phyloP scores from a whole-genome alignment of 208 protist species.

The Wallacemonas sp. region DNA sequence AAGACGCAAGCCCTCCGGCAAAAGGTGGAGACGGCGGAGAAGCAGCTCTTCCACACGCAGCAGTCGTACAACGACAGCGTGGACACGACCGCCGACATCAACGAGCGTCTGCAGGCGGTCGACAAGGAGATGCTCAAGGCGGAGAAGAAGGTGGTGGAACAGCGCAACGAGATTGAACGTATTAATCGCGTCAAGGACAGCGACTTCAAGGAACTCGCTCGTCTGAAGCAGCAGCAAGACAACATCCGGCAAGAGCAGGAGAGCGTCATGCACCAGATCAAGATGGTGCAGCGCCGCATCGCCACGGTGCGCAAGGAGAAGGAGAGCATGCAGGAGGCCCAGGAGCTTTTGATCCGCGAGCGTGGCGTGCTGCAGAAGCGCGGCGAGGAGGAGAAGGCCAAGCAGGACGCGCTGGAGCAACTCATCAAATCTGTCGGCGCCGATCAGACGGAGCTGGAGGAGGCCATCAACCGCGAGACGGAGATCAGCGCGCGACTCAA shows the following conservation, averaged over 20 bases:
- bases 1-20: slow-evolving; percentile 69
- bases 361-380: slow-evolving; percentile 66
- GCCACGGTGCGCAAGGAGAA: slow-evolving; percentile 57
- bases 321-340: slow-evolving; percentile 62
- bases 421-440: slow-evolving; percentile 58
- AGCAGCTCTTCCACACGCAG: slow-evolving; percentile 85
- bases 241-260: slow-evolving; percentile 81
- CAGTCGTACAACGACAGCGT: slow-evolving; percentile 92
- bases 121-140: slow-evolving; percentile 67
- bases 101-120: slow-evolving; percentile 75
- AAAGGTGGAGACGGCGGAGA: slow-evolving; percentile 89
- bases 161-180: slow-evolving; percentile 52
- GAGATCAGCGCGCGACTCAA: slow-evolving; percentile 61
- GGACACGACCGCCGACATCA: slow-evolving; percentile 86
- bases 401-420: slow-evolving; percentile 68
- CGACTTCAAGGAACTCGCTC: slow-evolving; percentile 75
- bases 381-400: slow-evolving; percentile 57
- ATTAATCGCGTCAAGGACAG: slow-evolving; percentile 69
- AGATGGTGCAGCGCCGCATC: slow-evolving; percentile 65
- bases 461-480: slow-evolving; percentile 87
- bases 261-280: slow-evolving; percentile 74
- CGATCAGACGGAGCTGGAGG: slow-evolving; percentile 67
- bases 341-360: slow-evolving; percentile 65
- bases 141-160: slow-evolving; percentile 73
- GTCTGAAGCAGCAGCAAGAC: slow-evolving; percentile 84